phyloP scores from a whole-genome alignment of 2,329 filamentous ascomycete genomes.

The Teratosphaeria pseudoeucalypti region DNA sequence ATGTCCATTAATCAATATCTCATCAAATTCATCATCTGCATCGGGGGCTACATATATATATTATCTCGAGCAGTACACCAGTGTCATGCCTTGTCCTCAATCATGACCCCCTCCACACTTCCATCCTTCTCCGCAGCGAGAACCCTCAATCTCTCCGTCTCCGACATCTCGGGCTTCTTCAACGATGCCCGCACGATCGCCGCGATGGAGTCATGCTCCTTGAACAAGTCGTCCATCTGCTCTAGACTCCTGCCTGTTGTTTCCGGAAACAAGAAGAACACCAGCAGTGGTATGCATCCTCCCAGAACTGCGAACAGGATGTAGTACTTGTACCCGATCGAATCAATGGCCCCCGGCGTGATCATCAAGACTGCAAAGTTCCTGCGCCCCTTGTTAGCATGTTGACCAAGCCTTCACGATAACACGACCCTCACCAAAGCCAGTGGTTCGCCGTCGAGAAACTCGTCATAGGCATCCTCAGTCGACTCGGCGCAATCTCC shows the following conservation, averaged over 20 bases:
- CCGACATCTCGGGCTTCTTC: background rate
- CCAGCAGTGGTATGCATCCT: background rate
- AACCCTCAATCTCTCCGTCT: background rate
- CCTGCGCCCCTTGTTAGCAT: background rate
- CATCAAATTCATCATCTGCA: too few species aligned
- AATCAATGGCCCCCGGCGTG: background rate
- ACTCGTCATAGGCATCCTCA: background rate
- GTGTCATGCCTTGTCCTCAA: background rate
- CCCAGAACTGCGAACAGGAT: background rate
- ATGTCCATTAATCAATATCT: too few species aligned
- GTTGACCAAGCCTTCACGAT: background rate
- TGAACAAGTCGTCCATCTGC: background rate
- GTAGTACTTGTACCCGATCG: background rate
- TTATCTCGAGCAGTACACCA: background rate
- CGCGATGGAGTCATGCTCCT: background rate
- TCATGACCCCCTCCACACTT: background rate
- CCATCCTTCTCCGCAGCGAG: background rate
- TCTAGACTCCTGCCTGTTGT: background rate
- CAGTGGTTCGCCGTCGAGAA: background rate
- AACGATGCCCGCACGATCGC: background rate
- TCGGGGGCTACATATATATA: background rate
- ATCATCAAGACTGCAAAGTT: background rate
- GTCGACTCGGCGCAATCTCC: background rate
- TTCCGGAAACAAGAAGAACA: background rate
- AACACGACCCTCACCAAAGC: background rate